phyloP scores from a whole-genome alignment of 225 moss, liverwort and hornwort genomes.

The Physcomitrium patens region DNA sequence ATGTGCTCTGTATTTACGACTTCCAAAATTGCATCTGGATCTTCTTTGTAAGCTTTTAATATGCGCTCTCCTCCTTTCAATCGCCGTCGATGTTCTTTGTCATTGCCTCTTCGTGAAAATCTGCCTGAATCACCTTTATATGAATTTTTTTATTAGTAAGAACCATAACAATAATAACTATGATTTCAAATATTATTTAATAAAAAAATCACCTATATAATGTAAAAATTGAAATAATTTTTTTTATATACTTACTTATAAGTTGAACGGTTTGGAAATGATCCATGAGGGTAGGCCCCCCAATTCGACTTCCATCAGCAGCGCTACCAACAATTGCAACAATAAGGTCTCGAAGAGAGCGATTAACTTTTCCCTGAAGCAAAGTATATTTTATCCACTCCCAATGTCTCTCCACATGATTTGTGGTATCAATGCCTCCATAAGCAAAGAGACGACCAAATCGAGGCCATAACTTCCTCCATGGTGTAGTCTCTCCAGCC shows the following conservation, averaged over 20 bases:
- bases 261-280: neutral
- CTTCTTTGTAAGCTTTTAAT: too few relatives aligned
- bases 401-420: neutral
- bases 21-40: too few relatives aligned
- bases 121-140: too few relatives aligned
- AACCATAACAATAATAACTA: too few relatives aligned
- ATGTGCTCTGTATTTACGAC: too few relatives aligned
- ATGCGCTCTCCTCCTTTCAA: too few relatives aligned
- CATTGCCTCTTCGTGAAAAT: too few relatives aligned
- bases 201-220: too few relatives aligned
- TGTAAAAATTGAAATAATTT: too few relatives aligned
- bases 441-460: neutral
- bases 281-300: neutral
- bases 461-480: neutral
- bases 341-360: neutral
- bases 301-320: neutral
- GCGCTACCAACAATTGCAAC: neutral
- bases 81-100: too few relatives aligned
- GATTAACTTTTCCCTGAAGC: neutral
- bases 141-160: too few relatives aligned
- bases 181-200: too few relatives aligned
- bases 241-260: neutral
- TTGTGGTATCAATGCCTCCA: neutral
- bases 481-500: accelerated
- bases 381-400: neutral